Percentiles rank a stretch among this genome's conserved stretches.
These are phyloP conservation scores for Capniomyces stellatus DNA, from an alignment of 371 early-diverging fungal species.

Conservation along the genomic window DNA sequence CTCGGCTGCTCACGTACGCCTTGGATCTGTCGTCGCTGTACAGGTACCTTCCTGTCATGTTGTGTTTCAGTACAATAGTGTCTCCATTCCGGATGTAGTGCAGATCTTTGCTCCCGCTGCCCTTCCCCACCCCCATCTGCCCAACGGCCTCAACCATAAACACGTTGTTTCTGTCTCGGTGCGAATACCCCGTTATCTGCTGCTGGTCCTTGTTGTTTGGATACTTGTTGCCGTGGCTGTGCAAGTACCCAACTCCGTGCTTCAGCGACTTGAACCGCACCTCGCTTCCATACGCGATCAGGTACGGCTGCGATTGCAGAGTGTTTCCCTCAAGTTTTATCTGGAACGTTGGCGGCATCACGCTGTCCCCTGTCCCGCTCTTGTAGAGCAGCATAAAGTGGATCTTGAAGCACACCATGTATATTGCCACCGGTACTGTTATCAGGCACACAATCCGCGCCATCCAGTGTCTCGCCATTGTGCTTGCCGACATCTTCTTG, in stretches of 20 bases:
- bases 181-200: slow-evolving; percentile 94
- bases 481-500: slow-evolving; percentile 38
- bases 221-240: slow-evolving; percentile 90
- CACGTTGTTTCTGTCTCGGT: slow-evolving; percentile 93
- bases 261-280: slow-evolving; percentile 77
- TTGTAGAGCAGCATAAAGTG: slow-evolving; percentile 84
- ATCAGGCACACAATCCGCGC: slow-evolving; percentile 69
- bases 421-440: slow-evolving; percentile 68
- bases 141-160: slow-evolving; percentile 51
- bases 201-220: slow-evolving; percentile 90
- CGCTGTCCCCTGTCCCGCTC: slow-evolving; percentile 92
- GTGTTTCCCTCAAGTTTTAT: slow-evolving; percentile 68
- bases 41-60: not conserved
- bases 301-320: slow-evolving; percentile 63
- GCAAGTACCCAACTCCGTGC: slow-evolving; percentile 89
- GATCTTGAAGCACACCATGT: slow-evolving; percentile 65
- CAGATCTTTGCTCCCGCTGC: not conserved
- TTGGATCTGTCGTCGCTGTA: not conserved
- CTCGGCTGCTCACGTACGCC: not conserved
- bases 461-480: slow-evolving; percentile 56
- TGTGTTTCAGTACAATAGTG: not conserved
- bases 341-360: slow-evolving; percentile 98
- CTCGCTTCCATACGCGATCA: slow-evolving; percentile 80
- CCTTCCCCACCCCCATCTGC: not conserved
- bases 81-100: not conserved